Conservation (phyloP, 176 grass and related monocot species). For the Metroxylon sagu region DNA sequence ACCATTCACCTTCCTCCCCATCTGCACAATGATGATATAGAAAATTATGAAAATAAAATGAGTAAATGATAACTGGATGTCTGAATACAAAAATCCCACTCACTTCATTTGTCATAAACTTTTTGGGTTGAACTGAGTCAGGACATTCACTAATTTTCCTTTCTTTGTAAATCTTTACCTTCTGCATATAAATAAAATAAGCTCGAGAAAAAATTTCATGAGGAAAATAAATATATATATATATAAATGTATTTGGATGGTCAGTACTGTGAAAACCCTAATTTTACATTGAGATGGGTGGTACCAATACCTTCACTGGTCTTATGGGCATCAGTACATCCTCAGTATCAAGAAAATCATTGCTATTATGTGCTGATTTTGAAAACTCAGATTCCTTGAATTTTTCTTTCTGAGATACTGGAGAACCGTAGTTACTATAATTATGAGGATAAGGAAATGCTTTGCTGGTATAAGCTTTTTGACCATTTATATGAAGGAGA, state of each 20-base stretch:
- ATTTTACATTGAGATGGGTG: not conserved
- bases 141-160: not conserved
- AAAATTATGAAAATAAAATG: not conserved
- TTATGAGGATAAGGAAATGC: not conserved
- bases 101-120: not conserved
- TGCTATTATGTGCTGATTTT: not conserved
- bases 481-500: not conserved
- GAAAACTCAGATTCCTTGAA: not conserved
- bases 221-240: not conserved
- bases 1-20: not conserved
- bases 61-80: not conserved
- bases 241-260: not conserved
- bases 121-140: not conserved
- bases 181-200: not conserved
- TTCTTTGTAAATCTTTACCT: not conserved
- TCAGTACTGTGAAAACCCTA: not conserved
- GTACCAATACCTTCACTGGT: not conserved
- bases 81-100: not conserved
- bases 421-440: not conserved
- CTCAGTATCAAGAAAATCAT: not conserved
- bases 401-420: not conserved
- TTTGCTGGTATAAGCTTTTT: conserved; percentile 1
- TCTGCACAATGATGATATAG: not conserved
- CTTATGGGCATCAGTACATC: not conserved
- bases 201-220: not conserved